Evolutionary conservation across 2,329 filamentous ascomycete species (phyloP), one percentile per base, ranked within the genome.

Genomic region (Davidsoniella neocaledoniae): DNA sequence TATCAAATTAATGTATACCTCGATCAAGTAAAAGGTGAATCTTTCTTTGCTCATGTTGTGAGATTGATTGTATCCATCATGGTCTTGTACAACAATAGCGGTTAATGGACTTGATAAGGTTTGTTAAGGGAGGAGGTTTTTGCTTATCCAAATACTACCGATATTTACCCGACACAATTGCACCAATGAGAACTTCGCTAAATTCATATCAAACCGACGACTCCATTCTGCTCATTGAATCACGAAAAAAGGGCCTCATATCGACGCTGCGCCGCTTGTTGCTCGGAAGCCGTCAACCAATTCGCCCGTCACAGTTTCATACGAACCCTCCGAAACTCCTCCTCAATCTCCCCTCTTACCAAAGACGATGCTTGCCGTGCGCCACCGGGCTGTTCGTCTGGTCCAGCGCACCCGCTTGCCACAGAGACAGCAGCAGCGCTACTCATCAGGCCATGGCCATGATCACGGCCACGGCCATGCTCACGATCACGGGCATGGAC

Each of bases 401-500:
- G 63, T 63, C 53, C 46, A 40, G 52, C 50, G 52, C 29, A 39
- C 49, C 9, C 61, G 64, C 53, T 62, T 62, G 57, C 59, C 65
- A 54, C 61, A 62, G 57, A 59, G 63, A 53, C 58, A 61, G 55
- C 61, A 66, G 55, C 69, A 73, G 58, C 66, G 65, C 53, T 76
- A 77, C 61, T 73, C 72, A 56, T 77, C 73, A 59, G 68, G 49
- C n/a, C 50, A 52, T 40, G 42, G 36, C 40, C 51, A 71, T 55
- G 64, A 65, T 60, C 71, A 74, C 57, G 66, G 62, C 53, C 65
- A 69, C 56, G 66, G 69, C 59, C 58, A 66, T 54, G 58, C 58
- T 50, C 63, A 41, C 26, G 70, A 73, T 12, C 29, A 33, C 57
- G n/a, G n/a, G 19, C 66, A 62, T 53, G 64, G 68, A 55, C 66